phyloP scores from a whole-genome alignment of 345 rosid genomes.

The Hibiscus syriacus region DNA sequence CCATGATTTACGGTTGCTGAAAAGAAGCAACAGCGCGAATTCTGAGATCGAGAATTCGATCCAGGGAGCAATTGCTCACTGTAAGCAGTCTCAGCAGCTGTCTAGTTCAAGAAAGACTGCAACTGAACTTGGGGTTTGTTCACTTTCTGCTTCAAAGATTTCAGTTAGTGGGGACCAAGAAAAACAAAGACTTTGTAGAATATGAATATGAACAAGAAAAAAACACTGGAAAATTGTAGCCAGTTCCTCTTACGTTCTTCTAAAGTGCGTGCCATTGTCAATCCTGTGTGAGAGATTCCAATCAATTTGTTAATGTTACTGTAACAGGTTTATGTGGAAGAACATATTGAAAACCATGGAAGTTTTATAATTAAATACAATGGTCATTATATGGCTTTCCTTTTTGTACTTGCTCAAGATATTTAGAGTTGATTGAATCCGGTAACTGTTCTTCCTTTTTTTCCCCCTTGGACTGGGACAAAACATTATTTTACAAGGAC shows the following conservation, averaged over 20 bases:
- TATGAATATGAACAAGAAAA: conserved; percentile 8
- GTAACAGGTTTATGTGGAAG: not conserved
- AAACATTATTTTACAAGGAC: not conserved
- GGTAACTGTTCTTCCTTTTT: not conserved
- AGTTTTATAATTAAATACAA: conserved; percentile 2
- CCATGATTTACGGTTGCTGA: conserved; percentile 42
- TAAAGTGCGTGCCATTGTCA: not conserved
- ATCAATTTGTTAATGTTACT: not conserved
- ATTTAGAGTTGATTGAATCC: not conserved
- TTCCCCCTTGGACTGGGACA: not conserved
- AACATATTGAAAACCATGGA: conserved; percentile 1
- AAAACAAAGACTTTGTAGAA: conserved; percentile 25
- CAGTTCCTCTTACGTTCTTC: conserved; percentile 7
- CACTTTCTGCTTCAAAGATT: not conserved
- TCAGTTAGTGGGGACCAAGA: conserved; percentile 33
- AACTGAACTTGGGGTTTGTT: not conserved
- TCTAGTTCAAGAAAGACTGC: conserved; percentile 24
- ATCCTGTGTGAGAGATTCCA: conserved; percentile 2
- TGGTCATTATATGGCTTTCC: not conserved
- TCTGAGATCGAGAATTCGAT: conserved; percentile 64
- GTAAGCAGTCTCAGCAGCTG: conserved; percentile 54
- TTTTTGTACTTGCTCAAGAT: conserved; percentile 12
- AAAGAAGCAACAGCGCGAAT: conserved; percentile 56
- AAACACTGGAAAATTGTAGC: not conserved
- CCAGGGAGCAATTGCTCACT: conserved; percentile 91